Conservation (phyloP, 163 green algal genomes). For the Dunaliella salina region DNA sequence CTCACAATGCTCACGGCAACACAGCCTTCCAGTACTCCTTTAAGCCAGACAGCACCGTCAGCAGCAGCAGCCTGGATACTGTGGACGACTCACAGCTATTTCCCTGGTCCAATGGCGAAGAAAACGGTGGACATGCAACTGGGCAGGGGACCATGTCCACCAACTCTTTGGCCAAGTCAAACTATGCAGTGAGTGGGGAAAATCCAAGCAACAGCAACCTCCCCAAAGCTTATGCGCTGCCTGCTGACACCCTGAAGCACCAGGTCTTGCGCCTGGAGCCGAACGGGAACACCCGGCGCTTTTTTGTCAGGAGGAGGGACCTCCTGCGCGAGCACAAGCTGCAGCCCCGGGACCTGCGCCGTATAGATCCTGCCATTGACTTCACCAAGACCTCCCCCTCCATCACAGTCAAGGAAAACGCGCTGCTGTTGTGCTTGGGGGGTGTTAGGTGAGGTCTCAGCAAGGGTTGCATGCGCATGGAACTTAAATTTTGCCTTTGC, state of each 20-base stretch:
- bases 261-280: constrained; percentile 68
- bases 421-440: constrained; percentile 90
- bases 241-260: constrained; percentile 1
- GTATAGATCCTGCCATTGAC: constrained; percentile 88
- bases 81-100: neutral
- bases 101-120: neutral
- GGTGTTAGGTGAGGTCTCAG: constrained; percentile 61
- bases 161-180: neutral
- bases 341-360: constrained; percentile 87
- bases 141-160: neutral
- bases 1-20: neutral
- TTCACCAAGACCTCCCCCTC: constrained; percentile 73
- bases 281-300: constrained; percentile 49
- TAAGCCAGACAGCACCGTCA: neutral
- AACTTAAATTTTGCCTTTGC: no score
- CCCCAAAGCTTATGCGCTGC: neutral
- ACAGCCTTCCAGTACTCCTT: neutral
- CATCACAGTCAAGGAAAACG: constrained; percentile 86
- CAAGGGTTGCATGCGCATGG: no score
- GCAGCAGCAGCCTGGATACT: neutral
- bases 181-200: neutral
- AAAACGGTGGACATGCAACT: neutral
- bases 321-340: constrained; percentile 77
- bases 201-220: neutral
- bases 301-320: constrained; percentile 78